Base-by-base conservation (phyloP, 805 yeast genomes). In the Teunomyces tritomae region DNA sequence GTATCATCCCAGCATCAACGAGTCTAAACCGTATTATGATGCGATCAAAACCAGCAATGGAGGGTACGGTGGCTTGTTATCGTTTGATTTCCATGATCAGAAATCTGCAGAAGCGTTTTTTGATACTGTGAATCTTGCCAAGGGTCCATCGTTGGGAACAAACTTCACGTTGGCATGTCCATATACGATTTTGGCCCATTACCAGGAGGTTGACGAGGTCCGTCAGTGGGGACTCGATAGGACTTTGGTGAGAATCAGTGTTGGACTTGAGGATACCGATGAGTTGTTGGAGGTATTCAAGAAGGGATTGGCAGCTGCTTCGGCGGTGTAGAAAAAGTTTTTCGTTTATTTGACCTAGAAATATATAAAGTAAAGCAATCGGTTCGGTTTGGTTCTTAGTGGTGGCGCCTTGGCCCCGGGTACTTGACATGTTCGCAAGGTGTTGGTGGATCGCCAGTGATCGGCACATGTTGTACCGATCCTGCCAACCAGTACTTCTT, bases 71-170 rank as follows among this genome's bases (percentile, higher is more conserved):
- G 96, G 96, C 0, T 73, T 90, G 46, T 73, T 91, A 27, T 87
- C 96, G 3, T 67, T 91, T 40, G 78, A 85, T 8, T 88, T 91
- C 67, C 67, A 80, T 45, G 76, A 80, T 4, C 80, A 84, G 8
- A 70, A 73, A 16, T 82, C 79, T 54, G 96, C 96, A 0, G 74
- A 76, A 33, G 70, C 70, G n/a, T 91, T 90, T 64, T 91, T 86
- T 70, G 83, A 91, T 65, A 74, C 80, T 5, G 77, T 83, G 32
- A 71, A 76, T 43, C 67, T 87, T 51, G 86, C 89, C 50, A 91
- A 91, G 68, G 96, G 97, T 2, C 97, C 97, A 3, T 85, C 94
- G 11, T 75, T 90, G 55, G 97, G 97, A 9, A 89, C 96, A 0
- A 90, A 87, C 67, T 88, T 89, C 70, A 85, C 96, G 0, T 72